Evolutionary conservation across 2,329 filamentous ascomycete species (phyloP).

Genomic region (Sporothrix dimorphospora): DNA sequence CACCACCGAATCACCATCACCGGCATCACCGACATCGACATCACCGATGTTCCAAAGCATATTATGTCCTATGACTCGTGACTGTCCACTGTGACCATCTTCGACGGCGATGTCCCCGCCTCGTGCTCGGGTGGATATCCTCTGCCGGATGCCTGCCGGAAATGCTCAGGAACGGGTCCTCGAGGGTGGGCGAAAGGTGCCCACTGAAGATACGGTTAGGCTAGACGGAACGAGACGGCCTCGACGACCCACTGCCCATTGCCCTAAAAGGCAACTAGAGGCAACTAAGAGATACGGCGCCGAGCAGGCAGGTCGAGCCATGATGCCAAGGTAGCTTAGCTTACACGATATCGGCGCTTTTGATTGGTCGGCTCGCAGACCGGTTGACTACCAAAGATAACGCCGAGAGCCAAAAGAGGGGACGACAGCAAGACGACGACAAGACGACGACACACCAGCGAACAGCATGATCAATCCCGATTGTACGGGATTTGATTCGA

Average conservation of each 20-base stretch:
- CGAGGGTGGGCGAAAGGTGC: background rate
- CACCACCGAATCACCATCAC: background rate
- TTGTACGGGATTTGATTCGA: slow-evolving; percentile 15
- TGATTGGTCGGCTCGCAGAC: background rate
- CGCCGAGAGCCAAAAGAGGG: background rate
- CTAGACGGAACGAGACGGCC: slow-evolving; percentile 6
- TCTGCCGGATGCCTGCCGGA: background rate
- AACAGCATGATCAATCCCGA: background rate
- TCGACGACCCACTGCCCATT: background rate
- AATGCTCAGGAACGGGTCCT: background rate
- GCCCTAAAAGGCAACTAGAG: background rate
- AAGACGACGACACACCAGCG: background rate
- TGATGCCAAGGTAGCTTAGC: no score
- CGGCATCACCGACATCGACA: no score
- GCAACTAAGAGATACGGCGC: background rate
- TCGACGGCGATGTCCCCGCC: background rate
- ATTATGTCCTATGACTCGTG: background rate
- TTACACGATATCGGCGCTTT: slow-evolving; percentile 20
- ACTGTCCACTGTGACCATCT: background rate
- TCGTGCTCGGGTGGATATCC: background rate
- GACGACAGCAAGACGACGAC: background rate
- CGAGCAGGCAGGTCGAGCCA: background rate
- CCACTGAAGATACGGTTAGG: slow-evolving; percentile 10
- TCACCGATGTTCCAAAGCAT: no score
- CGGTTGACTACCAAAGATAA: background rate